phyloP scores from a whole-genome alignment of 306 rosid genomes.

The Acmispon strigosus region DNA sequence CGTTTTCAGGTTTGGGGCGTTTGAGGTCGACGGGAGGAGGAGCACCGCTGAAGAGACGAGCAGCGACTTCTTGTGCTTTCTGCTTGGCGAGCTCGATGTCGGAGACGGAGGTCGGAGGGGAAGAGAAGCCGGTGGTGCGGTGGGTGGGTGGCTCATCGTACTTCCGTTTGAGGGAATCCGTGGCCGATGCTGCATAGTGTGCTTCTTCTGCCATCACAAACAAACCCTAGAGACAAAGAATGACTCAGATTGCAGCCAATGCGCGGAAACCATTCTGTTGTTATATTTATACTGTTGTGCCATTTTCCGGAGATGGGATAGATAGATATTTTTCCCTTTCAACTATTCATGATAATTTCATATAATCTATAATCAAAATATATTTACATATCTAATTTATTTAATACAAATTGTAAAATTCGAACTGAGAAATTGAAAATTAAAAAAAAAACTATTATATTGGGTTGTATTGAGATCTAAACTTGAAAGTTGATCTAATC shows the following conservation, averaged over 20 bases:
- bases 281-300: not conserved
- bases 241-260: no score
- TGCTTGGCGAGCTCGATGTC: constrained; percentile 77
- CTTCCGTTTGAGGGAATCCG: constrained; percentile 59
- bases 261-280: no score
- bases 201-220: constrained; percentile 26
- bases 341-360: no score
- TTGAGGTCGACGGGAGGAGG: constrained; percentile 39
- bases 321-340: no score
- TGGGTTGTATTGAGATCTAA: no score
- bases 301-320: no score
- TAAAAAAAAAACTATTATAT: no score
- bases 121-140: constrained; percentile 65
- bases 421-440: no score
- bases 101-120: constrained; percentile 17
- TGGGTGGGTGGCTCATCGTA: constrained; percentile 66
- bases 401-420: no score
- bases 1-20: constrained; percentile 78
- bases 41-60: constrained; percentile 55
- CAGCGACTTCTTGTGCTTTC: constrained; percentile 89
- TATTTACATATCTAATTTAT: no score
- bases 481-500: no score
- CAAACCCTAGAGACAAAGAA: constrained; percentile 5
- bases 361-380: no score
- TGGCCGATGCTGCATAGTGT: constrained; percentile 8